These are phyloP conservation scores for Sporothrix globosa DNA, from an alignment of 2,329 filamentous ascomycete genomes.

Conservation along the genomic window DNA sequence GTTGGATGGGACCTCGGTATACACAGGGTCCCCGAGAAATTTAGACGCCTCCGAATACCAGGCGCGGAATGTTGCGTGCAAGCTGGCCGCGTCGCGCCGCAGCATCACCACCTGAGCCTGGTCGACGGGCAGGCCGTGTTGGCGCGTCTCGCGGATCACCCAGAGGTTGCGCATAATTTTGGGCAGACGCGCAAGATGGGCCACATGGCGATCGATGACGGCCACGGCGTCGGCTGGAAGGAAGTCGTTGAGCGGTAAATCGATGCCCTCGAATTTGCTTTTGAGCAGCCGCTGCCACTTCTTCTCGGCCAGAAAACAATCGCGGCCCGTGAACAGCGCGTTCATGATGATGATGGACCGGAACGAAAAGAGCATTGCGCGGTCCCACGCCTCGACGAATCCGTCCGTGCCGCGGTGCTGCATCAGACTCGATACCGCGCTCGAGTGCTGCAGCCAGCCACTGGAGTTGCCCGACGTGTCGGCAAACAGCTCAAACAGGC, in stretches of 20 bases:
- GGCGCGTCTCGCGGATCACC: conserved; percentile 41
- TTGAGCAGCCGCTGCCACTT: conserved; percentile 46
- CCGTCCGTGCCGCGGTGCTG: conserved; percentile 46
- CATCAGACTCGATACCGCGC: conserved; percentile 46
- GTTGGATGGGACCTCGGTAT: conserved; percentile 35
- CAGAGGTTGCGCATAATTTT: conserved; percentile 43
- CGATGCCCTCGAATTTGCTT: conserved; percentile 30
- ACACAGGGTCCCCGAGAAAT: conserved; percentile 24
- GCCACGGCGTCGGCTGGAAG: conserved; percentile 33
- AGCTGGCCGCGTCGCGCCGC: conserved; percentile 39
- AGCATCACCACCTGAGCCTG: conserved; percentile 41
- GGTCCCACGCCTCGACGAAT: conserved; percentile 45
- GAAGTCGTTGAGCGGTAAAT: background rate
- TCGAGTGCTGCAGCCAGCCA: conserved; percentile 48
- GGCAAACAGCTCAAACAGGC: conserved; percentile 50
- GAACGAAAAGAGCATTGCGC: conserved; percentile 47
- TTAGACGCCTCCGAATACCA: conserved; percentile 43
- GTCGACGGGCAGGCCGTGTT: conserved; percentile 41
- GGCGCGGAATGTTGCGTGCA: conserved; percentile 41
- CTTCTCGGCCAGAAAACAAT: conserved; percentile 46
- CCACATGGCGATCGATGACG: conserved; percentile 44
- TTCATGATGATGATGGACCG: conserved; percentile 47
- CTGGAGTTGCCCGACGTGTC: conserved; percentile 44
- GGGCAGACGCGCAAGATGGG: conserved; percentile 44
- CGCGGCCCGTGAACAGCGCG: conserved; percentile 45